Evolutionary conservation across 2,329 filamentous ascomycete genomes (phyloP), one percentile per base, ranked within the genome.

Genomic region (Ceratocystis cacaofunesta): DNA sequence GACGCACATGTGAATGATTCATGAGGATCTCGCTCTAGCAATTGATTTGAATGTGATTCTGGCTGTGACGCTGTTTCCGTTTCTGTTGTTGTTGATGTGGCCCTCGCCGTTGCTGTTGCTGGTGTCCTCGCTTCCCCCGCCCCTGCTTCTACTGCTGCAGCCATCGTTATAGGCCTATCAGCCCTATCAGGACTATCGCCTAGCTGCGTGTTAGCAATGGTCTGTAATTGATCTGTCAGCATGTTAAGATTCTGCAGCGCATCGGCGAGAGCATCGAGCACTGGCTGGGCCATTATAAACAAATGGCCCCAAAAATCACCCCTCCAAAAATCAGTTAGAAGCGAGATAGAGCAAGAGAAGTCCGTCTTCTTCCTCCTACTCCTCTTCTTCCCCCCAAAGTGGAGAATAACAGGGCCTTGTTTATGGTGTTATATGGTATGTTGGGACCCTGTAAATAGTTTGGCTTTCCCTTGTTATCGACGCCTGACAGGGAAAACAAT

Each of bases 171-270:
- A 41, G 36, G 12, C 36, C 12, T 15, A 41, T 41, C 36, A 41
- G 36, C 36, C 36, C 36, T 41, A 41, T 41, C 36, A 41, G 36
- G 12, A 8, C 28, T 6, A 19, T 30, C 55, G 55, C 19, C 55
- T 15, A 58, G 55, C 15, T 36, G 55, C 25, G 12, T 36, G 55
- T 22, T 36, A n/a, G 55, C 55, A 36, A 58, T 58, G 7, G 55
- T 32, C 55, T 58, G 55, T 30, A 58, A 10, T 25, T 58, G 55
- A n/a, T 58, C 55, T 12, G 55, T 58, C 55, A 58, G 55, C 28
- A 58, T 58, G 28, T 58, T 58, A 28, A 58, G 55, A n/a, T 58
- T 58, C 55, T 58, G 55, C 30, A 58, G 55, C 15, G 55, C 55
- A n/a, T 58, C 55, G 6, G 55, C 55, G 19, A 58, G 55, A 19